phyloP scores from a whole-genome alignment of 2,329 filamentous ascomycete species.

The Coleophoma eucalyptorum region DNA sequence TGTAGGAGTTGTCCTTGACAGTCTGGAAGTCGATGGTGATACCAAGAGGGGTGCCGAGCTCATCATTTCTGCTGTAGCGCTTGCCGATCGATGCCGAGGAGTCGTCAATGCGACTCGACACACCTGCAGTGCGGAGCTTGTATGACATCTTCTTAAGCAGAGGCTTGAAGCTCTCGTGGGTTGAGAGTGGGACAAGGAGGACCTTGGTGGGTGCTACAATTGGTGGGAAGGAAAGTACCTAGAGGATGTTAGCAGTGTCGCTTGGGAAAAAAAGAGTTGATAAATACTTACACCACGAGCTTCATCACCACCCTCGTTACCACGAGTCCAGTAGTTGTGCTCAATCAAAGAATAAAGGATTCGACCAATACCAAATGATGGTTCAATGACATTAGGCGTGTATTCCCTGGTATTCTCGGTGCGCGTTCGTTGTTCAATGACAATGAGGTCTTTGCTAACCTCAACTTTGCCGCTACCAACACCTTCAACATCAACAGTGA shows the following conservation, averaged over 20 bases:
- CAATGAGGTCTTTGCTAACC: slow-evolving; percentile 73
- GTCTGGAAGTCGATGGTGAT: slow-evolving; percentile 97
- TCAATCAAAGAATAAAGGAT: slow-evolving; percentile 93
- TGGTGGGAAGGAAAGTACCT: slow-evolving; percentile 72
- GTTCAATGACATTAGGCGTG: slow-evolving; percentile 94
- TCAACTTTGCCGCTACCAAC: slow-evolving; percentile 70
- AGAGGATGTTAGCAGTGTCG: slow-evolving; percentile 7
- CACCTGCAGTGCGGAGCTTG: slow-evolving; percentile 69
- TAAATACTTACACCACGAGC: slow-evolving; percentile 72
- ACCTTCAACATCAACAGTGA: slow-evolving; percentile 69
- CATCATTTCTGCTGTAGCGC: slow-evolving; percentile 91
- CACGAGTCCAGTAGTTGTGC: slow-evolving; percentile 91
- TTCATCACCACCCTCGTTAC: slow-evolving; percentile 67
- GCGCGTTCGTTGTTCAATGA: slow-evolving; percentile 78
- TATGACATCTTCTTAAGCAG: slow-evolving; percentile 68
- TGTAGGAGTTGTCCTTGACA: slow-evolving; percentile 80
- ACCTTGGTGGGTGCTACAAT: slow-evolving; percentile 92
- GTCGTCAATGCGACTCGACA: slow-evolving; percentile 86
- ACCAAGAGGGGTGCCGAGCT: slow-evolving; percentile 89
- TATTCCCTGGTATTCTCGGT: slow-evolving; percentile 85
- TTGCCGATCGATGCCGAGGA: slow-evolving; percentile 91
- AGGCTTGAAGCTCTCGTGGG: slow-evolving; percentile 77
- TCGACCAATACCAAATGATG: slow-evolving; percentile 93
- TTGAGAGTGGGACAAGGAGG: slow-evolving; percentile 83
- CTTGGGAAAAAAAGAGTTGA: neutral